These are phyloP conservation scores for Vachellia collinsii DNA, from an alignment of 306 rosid species.

Conservation along the genomic window DNA sequence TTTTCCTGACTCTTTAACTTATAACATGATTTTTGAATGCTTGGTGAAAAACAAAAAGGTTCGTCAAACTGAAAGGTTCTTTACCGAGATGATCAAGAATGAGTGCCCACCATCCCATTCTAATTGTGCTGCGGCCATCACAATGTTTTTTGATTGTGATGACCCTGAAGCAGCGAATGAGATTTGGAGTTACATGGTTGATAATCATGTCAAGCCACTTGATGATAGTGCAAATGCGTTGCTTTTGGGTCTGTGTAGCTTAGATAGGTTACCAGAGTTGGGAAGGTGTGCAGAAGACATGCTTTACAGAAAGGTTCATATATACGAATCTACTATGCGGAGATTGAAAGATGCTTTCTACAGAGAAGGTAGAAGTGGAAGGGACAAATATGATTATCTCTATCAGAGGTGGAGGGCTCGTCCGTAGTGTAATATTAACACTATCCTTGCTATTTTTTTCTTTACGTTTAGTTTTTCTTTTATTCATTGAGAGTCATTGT, in stretches of 20 bases:
- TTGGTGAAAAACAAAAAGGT: constrained; percentile 63
- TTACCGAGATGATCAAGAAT: constrained; percentile 72
- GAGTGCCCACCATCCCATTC: constrained; percentile 58
- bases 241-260: constrained; percentile 64
- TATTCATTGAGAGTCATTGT: neutral
- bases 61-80: constrained; percentile 49
- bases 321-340: constrained; percentile 64
- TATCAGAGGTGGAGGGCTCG: constrained; percentile 58
- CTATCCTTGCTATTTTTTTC: constrained; percentile 12
- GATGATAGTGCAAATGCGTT: constrained; percentile 62
- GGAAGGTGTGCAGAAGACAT: constrained; percentile 57
- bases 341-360: constrained; percentile 55
- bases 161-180: constrained; percentile 70
- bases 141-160: constrained; percentile 61
- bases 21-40: constrained; percentile 71
- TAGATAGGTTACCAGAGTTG: constrained; percentile 56
- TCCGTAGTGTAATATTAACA: constrained; percentile 24
- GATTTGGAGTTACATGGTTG: constrained; percentile 66
- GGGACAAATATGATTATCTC: constrained; percentile 61
- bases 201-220: constrained; percentile 53
- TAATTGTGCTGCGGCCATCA: constrained; percentile 59
- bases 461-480: constrained; percentile 10
- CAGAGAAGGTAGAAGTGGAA: constrained; percentile 56
- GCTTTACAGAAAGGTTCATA: constrained; percentile 51
- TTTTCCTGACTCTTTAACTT: constrained; percentile 66